These are phyloP conservation scores for Solanum etuberosum DNA, from an alignment of 257 asterid species.

Conservation along the genomic window DNA sequence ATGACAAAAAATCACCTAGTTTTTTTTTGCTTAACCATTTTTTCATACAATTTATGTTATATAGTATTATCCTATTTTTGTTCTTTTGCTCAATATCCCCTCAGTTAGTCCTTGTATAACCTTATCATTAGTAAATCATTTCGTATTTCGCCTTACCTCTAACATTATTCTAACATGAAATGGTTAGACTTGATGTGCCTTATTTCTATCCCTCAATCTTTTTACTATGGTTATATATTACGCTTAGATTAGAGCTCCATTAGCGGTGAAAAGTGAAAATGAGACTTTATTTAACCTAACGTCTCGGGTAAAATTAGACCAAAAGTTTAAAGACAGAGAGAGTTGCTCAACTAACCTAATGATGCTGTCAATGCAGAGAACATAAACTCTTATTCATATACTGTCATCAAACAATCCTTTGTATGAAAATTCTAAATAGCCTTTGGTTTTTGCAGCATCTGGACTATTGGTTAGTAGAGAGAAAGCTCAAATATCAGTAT, in stretches of 20 bases:
- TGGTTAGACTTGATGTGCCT: no score
- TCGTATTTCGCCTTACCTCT: no score
- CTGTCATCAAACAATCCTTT: background rate
- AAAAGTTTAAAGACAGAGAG: no score
- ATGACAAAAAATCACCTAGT: background rate
- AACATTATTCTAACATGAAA: no score
- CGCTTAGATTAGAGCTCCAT: background rate
- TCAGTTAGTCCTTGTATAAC: no score
- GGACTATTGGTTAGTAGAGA: conserved; percentile 22
- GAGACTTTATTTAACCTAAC: background rate
- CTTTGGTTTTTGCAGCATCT: conserved; percentile 13
- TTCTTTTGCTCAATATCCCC: background rate
- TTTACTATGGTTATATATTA: background rate
- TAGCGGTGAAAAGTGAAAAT: no score
- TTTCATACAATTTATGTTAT: background rate
- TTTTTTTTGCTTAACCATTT: background rate
- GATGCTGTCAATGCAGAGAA: background rate
- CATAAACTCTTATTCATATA: background rate
- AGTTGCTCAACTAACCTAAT: background rate
- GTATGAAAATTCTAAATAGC: background rate
- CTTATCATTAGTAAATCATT: no score
- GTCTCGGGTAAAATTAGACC: no score
- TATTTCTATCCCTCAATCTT: background rate
- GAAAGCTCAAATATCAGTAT: conserved; percentile 16
- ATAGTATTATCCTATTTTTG: background rate